Conservation (phyloP, 1,284 basidiomycete species). For the Irpex sp. region DNA sequence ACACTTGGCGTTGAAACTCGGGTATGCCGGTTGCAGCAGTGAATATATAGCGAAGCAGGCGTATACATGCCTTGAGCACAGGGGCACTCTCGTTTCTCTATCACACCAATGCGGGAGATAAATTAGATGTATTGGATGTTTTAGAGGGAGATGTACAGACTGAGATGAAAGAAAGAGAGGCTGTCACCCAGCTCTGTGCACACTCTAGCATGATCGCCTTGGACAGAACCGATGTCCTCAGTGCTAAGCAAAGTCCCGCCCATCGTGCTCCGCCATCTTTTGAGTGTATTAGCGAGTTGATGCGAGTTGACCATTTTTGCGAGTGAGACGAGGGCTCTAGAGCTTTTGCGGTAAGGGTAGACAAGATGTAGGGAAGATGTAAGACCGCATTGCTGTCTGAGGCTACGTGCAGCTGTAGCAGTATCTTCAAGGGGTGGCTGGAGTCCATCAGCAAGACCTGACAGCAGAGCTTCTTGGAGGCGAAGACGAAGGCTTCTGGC, state of each 20-base stretch:
- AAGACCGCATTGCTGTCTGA: slow-evolving; percentile 55
- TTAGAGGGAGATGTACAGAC: slow-evolving; percentile 40
- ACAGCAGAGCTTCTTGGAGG: not conserved
- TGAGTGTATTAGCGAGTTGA: slow-evolving; percentile 67
- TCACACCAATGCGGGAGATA: slow-evolving; percentile 1
- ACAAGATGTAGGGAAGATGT: slow-evolving; percentile 54
- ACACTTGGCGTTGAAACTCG: slow-evolving; percentile 75
- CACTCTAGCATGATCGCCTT: slow-evolving; percentile 57
- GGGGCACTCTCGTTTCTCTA: slow-evolving; percentile 66
- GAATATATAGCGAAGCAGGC: slow-evolving; percentile 58
- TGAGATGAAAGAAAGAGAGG: slow-evolving; percentile 57
- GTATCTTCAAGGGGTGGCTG: slow-evolving; percentile 50
- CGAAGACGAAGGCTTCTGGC: no score
- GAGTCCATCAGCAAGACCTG: slow-evolving; percentile 17
- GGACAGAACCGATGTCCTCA: slow-evolving; percentile 54
- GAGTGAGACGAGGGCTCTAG: slow-evolving; percentile 58
- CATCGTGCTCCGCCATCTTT: slow-evolving; percentile 67
- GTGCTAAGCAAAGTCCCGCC: slow-evolving; percentile 69
- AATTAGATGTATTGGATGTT: slow-evolving; percentile 13
- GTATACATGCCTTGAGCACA: slow-evolving; percentile 51
- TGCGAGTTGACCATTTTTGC: slow-evolving; percentile 65
- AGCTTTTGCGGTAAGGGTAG: slow-evolving; percentile 41
- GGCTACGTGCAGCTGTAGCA: slow-evolving; percentile 65
- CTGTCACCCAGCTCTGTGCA: slow-evolving; percentile 64
- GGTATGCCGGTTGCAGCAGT: slow-evolving; percentile 47